A percentile compares a stretch with the other conserved stretches of the same genome.
These are phyloP conservation scores for Polyporus arcularius DNA, from an alignment of 768 basidiomycete genomes.

Conservation along the genomic window DNA sequence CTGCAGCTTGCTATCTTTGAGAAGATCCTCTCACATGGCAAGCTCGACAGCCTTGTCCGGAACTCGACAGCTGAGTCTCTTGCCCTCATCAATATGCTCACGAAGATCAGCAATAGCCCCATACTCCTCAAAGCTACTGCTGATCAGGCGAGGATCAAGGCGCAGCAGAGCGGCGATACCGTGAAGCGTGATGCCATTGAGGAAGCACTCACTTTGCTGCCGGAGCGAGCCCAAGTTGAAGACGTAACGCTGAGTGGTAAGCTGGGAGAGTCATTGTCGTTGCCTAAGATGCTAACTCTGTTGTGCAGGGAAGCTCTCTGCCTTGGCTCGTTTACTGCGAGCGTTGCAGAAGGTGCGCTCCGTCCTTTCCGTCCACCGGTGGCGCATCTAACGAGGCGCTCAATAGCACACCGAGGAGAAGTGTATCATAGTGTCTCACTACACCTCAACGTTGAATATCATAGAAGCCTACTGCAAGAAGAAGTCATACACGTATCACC, in stretches of 20 bases:
- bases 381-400: background rate
- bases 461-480: conserved; percentile 84
- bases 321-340: conserved; percentile 64
- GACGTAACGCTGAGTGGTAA: conserved; percentile 83
- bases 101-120: conserved; percentile 93
- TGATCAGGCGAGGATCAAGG: conserved; percentile 55
- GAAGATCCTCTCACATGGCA: conserved; percentile 71
- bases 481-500: conserved; percentile 72
- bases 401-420: conserved; percentile 83
- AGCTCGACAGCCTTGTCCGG: conserved; percentile 66
- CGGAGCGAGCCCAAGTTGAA: conserved; percentile 57
- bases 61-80: conserved; percentile 77
- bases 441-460: conserved; percentile 91
- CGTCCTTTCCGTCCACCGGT: background rate
- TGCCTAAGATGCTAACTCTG: background rate
- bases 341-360: conserved; percentile 54
- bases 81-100: conserved; percentile 75
- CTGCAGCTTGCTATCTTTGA: conserved; percentile 81
- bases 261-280: conserved; percentile 12
- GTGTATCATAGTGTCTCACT: conserved; percentile 95
- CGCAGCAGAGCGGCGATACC: conserved; percentile 34
- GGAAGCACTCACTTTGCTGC: conserved; percentile 65
- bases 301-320: conserved; percentile 68
- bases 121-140: conserved; percentile 80
- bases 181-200: conserved; percentile 51